phyloP scores from a whole-genome alignment of 331 rosid genomes.

The Malus hybrid region DNA sequence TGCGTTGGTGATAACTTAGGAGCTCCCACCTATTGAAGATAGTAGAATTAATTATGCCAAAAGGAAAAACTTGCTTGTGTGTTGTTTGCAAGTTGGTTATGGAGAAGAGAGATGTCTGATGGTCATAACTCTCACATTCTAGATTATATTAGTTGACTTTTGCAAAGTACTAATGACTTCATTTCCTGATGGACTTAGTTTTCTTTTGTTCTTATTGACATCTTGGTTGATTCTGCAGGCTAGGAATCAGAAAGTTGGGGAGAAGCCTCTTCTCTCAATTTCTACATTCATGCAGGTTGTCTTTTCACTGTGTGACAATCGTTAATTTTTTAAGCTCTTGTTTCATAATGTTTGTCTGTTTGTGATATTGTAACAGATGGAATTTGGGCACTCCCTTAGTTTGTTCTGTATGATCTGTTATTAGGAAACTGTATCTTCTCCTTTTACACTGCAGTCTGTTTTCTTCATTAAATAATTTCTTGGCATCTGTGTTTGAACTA shows the following conservation, averaged over 20 bases:
- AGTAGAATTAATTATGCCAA: background rate
- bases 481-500: background rate
- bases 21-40: background rate
- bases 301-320: background rate
- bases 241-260: constrained; percentile 93
- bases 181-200: background rate
- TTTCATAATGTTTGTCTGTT: background rate
- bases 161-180: background rate
- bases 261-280: constrained; percentile 92
- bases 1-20: background rate
- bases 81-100: background rate
- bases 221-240: constrained; percentile 64
- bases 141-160: background rate
- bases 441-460: background rate
- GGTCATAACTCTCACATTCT: background rate
- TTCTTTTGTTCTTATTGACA: constrained; percentile 6
- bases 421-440: background rate
- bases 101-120: background rate
- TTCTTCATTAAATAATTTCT: background rate
- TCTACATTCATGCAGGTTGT: constrained; percentile 79
- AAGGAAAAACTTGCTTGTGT: background rate
- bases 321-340: background rate
- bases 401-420: background rate
- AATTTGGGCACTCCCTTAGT: background rate
- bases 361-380: background rate